Percentiles rank a stretch among this genome's conserved stretches.
Conservation (phyloP, 163 green algal genomes). For the Chloromonas sp. region DNA sequence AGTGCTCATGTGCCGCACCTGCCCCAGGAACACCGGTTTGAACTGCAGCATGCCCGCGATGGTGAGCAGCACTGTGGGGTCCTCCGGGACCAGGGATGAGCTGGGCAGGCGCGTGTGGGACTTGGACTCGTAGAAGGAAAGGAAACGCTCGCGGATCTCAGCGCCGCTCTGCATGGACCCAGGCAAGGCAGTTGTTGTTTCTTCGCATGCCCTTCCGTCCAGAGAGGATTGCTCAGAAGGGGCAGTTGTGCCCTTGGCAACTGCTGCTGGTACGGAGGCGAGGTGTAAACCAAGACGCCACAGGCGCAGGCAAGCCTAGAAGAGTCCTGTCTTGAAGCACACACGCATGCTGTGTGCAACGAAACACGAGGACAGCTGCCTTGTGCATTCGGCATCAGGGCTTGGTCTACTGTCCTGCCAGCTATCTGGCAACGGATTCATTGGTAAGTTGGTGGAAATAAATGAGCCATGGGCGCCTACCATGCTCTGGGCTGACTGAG, state of each 20-base stretch:
- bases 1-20: slow-evolving; percentile 36
- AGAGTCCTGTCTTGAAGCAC: too few species aligned
- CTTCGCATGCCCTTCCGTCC: neutral
- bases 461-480: too few species aligned
- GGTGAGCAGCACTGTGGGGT: slow-evolving; percentile 93
- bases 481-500: too few species aligned
- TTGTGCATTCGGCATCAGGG: too few species aligned
- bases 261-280: neutral
- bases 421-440: too few species aligned
- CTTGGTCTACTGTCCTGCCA: too few species aligned
- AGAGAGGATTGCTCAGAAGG: neutral
- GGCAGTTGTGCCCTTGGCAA: neutral
- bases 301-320: too few species aligned
- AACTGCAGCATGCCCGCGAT: slow-evolving; percentile 97
- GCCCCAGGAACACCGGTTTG: slow-evolving; percentile 93
- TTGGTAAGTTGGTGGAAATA: too few species aligned
- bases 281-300: too few species aligned
- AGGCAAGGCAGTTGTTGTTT: neutral
- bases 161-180: slow-evolving; percentile 43
- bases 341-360: too few species aligned
- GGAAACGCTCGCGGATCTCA: slow-evolving; percentile 76
- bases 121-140: slow-evolving; percentile 78
- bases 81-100: slow-evolving; percentile 83
- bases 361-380: too few species aligned
- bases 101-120: slow-evolving; percentile 71